Base-by-base conservation (phyloP, 148 eudicot genomes). In the Mesembryanthemum crystallinum region DNA sequence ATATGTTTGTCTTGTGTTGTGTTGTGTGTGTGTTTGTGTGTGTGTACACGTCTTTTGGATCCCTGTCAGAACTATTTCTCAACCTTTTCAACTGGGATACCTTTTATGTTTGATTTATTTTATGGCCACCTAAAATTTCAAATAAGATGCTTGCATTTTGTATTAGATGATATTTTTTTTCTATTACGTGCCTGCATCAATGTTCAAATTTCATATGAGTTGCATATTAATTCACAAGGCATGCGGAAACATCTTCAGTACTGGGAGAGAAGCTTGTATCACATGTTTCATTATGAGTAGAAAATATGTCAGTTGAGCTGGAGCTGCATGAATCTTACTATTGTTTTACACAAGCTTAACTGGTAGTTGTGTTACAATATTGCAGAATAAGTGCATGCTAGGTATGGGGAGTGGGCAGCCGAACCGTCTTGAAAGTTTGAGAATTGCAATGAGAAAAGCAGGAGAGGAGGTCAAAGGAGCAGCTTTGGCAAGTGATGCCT, bases 341-440 rank as follows among this genome's bases (percentile, higher is more conserved):
- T 35, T 35, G 23, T 27, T 54, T 9, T 20, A 18, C 8, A 27
- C 47, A 65, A 30, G 35, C 45, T 45, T 70, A 32, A 29, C 23
- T 10, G 30, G 29, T 43, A 25, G 28, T 65, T 29, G 10, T 57
- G 20, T 37, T 8, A 32, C 3, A 66, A 43, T 37, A 37, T 62
- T 18, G 69, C 86, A 95, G 99, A 87, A 89, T 61, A 86, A 89
- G 74, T 87, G 97, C 78, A 92, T 92, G 98, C 81, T 95, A 39
- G 97, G 99, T 28, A 95, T 95, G 99, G 99, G 99, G 61, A 95
- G 99, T 60, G 99, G 99, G 42, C 99, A 95, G 65, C 99, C 98
- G 5, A 95, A 92, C 82, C 98, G 99, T 70, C 65, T 82, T 65
- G 99, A 95, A 84, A 95, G 97, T 82, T 81, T 95, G 84, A 92